Evolutionary conservation across 495 filamentous ascomycete genomes (phyloP), one percentile per base, ranked within the genome.

Genomic region (Xylaria grammica): DNA sequence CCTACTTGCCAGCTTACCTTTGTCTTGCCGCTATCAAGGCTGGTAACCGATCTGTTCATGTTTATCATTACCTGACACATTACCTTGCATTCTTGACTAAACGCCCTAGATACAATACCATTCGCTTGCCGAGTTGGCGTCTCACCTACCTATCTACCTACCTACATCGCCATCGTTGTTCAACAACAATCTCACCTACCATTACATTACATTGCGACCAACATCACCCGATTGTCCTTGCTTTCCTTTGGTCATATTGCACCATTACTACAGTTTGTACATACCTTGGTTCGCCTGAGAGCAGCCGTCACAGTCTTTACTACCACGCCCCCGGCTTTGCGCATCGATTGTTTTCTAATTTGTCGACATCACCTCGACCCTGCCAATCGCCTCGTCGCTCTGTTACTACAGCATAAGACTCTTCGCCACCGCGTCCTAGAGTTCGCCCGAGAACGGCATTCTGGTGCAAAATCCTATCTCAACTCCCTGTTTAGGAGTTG

Each of bases 61-160:
- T 48, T 20, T 30, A 38, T 38, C 24, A 15, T 48, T 48, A 53
- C 50, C 52, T 63, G 40, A 62, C 49, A 42, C 49, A 62, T 36
- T 36, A 22, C 22, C 50, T 45, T 46, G 60, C 50, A 54, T 62
- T 55, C 42, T 45, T 40, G 7, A 30, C 60, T 38, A 55, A n/a
- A 36, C 50, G 32, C 6, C 42, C 42, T 59, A 48, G 24, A 57
- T 53, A 3, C 42, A 48, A 46, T 46, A 9, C 40, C 50, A 48
- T 63, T 64, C 52, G 44, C 62, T 57, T 58, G 52, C 58, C 62
- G 45, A 64, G 42, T 44, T 44, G 62, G 62, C 45, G 30, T 64
- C 45, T 58, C 62, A 57, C 62, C 38, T 57, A 57, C 50, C 34
- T 36, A 36, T 36, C 34, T 36, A 48, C 61, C 26, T 55, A 58